Evolutionary conservation across 2,329 filamentous ascomycete species (phyloP), one percentile per base, ranked within the genome.

Genomic region (Colletotrichum sp.): DNA sequence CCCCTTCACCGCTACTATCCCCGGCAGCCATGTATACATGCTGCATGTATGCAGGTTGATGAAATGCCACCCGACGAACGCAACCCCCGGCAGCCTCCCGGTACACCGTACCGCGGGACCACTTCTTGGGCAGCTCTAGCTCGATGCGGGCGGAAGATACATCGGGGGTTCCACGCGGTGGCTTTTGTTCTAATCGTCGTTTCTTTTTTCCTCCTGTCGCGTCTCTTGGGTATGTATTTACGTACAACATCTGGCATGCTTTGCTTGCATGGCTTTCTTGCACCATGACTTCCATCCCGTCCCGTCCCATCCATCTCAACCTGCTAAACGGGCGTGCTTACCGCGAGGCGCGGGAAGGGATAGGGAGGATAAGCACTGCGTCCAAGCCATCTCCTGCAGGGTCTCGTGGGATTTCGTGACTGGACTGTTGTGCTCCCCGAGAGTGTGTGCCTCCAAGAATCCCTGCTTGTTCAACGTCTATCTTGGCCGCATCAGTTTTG

Each of bases 1-100:
- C 70, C 70, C 64, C 64, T 75, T 75, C 72, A 75, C 72, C 72
- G 72, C 72, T 72, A 75, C 59, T 71, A 61, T 71, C 49, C 62
- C 39, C 52, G 39, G 29, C 57, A 75, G 39, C 9, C 39, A 44
- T 44, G 39, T 44, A 44, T 12, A 44, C 39, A 44, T 44, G 3
- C 19, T 44, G 39, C 39, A 44, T 44, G 39, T 44, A 44, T 75
- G 72, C 72, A 73, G 73, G 64, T 73, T 34, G 57, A 49, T 49
- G 27, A n/a, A 76, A 59, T 49, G 32, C 59, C 59, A 32, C 59
- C 68, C 64, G 65, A 72, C 30, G 55, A 55, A 44, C 71, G 68
- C 52, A 25, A 49, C 34, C 55, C 27, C 65, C 44, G 63, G 36
- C n/a, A 65, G 36, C 72, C 69, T 55, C 69, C 73, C 70, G 73